Percentiles rank a stretch among this genome's conserved stretches.
Conservation (phyloP, 176 grass and related monocot genomes). For the Bolboschoenus planiculmis region DNA sequence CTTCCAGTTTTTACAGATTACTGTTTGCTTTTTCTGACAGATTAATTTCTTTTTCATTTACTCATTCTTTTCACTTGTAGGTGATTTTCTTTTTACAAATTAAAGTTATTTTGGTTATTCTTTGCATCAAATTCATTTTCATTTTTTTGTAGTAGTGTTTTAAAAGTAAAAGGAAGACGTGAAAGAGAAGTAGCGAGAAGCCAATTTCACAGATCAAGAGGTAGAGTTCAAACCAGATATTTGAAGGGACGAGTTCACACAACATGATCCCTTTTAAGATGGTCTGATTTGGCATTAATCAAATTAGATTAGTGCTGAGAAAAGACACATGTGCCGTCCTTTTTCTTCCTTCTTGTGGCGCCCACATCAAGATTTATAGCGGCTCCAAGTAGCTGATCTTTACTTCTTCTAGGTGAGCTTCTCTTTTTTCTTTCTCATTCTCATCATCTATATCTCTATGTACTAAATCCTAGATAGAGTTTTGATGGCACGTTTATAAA, state of each 20-base stretch:
- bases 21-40: not conserved
- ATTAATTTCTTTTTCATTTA: not conserved
- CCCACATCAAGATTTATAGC: not conserved
- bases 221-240: not conserved
- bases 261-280: not conserved
- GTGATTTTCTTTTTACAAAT: not conserved
- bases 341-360: not conserved
- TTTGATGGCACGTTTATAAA: not conserved
- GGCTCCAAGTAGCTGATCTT: not conserved
- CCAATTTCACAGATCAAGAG: not conserved
- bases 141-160: not conserved
- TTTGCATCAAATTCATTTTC: not conserved
- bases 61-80: too few species aligned
- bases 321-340: not conserved
- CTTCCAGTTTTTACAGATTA: not conserved
- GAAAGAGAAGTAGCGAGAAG: not conserved
- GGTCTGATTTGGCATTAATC: too few species aligned
- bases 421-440: not conserved
- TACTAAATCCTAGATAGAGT: not conserved
- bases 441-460: not conserved
- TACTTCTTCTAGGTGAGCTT: not conserved
- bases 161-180: not conserved
- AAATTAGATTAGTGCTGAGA: too few species aligned
- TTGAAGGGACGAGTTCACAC: not conserved
- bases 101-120: not conserved